A percentile compares a stretch with the other conserved stretches of the same genome.
Evolutionary conservation across 495 filamentous ascomycete genomes (phyloP).

Genomic region (Podospora australis): DNA sequence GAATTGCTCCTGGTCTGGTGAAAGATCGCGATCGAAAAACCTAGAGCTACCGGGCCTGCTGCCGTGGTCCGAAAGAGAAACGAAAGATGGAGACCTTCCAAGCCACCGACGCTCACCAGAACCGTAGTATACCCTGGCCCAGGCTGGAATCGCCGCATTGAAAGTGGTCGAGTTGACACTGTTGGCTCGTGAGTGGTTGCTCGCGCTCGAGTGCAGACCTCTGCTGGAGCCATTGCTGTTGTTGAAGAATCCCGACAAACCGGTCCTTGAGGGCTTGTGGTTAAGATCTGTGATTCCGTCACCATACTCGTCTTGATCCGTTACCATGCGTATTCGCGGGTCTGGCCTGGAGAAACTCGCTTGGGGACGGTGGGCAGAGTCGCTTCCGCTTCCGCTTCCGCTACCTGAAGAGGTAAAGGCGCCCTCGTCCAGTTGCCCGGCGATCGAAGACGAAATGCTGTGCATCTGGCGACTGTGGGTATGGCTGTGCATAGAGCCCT

Average conservation of each 20-base stretch:
- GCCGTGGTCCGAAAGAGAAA: constrained; percentile 32
- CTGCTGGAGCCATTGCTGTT: constrained; percentile 37
- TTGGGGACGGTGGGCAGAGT: constrained; percentile 35
- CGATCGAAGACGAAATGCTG: constrained; percentile 48
- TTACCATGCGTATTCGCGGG: constrained; percentile 30
- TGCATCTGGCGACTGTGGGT: constrained; percentile 44
- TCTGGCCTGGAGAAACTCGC: constrained; percentile 29
- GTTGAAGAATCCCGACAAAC: constrained; percentile 36
- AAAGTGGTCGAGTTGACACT: constrained; percentile 56
- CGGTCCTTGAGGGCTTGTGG: constrained; percentile 40
- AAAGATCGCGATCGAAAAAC: constrained; percentile 24
- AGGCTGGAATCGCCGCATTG: constrained; percentile 54
- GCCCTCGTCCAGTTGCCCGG: constrained; percentile 30
- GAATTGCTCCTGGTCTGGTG: constrained; percentile 42
- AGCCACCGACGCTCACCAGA: constrained; percentile 46
- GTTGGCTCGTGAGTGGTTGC: constrained; percentile 36
- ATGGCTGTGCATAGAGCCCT: constrained; percentile 32
- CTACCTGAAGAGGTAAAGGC: constrained; percentile 20
- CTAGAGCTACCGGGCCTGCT: constrained; percentile 37
- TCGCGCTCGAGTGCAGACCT: constrained; percentile 41
- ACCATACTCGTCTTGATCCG: constrained; percentile 49
- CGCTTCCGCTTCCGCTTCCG: too few relatives aligned
- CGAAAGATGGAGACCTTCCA: constrained; percentile 30
- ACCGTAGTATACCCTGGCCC: constrained; percentile 55
- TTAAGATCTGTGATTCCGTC: constrained; percentile 49